A percentile compares a stretch with the other conserved stretches of the same genome.
Evolutionary conservation across 768 basidiomycete genomes (phyloP).

Genomic region (Tephrocybe sp.): DNA sequence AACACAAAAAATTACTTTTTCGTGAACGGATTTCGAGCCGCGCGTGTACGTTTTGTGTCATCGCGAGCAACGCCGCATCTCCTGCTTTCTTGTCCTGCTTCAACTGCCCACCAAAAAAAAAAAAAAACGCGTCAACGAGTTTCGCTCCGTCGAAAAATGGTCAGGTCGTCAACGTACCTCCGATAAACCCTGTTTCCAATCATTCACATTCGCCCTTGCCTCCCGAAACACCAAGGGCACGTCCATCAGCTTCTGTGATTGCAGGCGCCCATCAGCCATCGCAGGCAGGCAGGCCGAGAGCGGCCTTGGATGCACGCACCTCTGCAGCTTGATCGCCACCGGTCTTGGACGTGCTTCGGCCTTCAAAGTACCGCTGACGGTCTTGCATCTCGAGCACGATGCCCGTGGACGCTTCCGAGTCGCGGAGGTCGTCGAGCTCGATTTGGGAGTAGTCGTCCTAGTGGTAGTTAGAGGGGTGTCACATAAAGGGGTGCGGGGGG

Average conservation of each 20-base stretch:
- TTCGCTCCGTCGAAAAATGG: neutral
- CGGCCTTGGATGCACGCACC: too few relatives aligned
- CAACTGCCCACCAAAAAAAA: too few relatives aligned
- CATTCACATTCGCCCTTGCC: slow-evolving; percentile 43
- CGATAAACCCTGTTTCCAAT: slow-evolving; percentile 58
- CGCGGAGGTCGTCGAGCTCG: slow-evolving; percentile 83
- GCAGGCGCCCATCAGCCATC: too few relatives aligned
- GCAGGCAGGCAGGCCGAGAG: too few relatives aligned
- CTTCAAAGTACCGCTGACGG: slow-evolving; percentile 81
- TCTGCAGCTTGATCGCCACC: slow-evolving; percentile 27
- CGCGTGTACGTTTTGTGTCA: slow-evolving; percentile 80
- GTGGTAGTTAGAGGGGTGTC: neutral
- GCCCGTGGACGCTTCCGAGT: slow-evolving; percentile 60
- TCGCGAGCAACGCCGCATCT: slow-evolving; percentile 65
- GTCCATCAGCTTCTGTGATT: slow-evolving; percentile 39
- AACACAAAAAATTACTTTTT: slow-evolving; percentile 48
- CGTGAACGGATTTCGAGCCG: slow-evolving; percentile 65
- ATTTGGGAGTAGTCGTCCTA: slow-evolving; percentile 55
- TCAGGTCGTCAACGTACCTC: slow-evolving; percentile 41
- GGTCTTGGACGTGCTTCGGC: slow-evolving; percentile 39
- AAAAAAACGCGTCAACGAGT: too few relatives aligned
- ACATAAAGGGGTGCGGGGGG: slow-evolving; percentile 7
- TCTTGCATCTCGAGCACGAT: slow-evolving; percentile 88
- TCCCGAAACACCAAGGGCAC: slow-evolving; percentile 47
- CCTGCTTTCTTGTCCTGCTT: slow-evolving; percentile 68